phyloP scores from a whole-genome alignment of 495 filamentous ascomycete genomes.

The Cetradonia linearis region DNA sequence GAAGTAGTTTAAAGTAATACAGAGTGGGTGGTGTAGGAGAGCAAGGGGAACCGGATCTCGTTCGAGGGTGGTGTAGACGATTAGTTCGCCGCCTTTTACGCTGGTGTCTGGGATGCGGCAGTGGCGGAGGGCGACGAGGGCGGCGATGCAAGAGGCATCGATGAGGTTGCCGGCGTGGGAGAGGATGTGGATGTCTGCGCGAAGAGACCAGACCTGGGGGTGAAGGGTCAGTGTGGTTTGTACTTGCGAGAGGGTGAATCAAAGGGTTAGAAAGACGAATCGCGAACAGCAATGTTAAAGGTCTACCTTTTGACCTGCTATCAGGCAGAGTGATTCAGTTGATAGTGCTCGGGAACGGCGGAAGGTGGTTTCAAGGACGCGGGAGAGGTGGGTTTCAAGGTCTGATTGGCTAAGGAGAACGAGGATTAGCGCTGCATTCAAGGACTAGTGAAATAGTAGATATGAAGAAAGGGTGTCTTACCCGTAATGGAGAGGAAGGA shows the following conservation, averaged over 20 bases:
- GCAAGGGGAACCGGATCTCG: slow-evolving; percentile 80
- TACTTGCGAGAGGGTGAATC: background rate
- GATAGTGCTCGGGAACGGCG: slow-evolving; percentile 85
- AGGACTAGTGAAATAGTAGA: slow-evolving; percentile 4
- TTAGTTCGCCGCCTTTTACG: slow-evolving; percentile 70
- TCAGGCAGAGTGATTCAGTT: slow-evolving; percentile 87
- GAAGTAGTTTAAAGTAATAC: slow-evolving; percentile 74
- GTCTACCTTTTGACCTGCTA: slow-evolving; percentile 70
- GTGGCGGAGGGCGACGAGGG: slow-evolving; percentile 78
- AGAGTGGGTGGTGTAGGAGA: slow-evolving; percentile 82
- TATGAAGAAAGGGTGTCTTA: background rate
- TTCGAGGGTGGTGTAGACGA: slow-evolving; percentile 72
- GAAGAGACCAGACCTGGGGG: slow-evolving; percentile 55
- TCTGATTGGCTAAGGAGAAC: slow-evolving; percentile 49
- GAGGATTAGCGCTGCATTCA: slow-evolving; percentile 9
- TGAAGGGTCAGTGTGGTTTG: background rate
- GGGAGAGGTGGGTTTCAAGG: slow-evolving; percentile 71
- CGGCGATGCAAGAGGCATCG: slow-evolving; percentile 73
- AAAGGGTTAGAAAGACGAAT: background rate
- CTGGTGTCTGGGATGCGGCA: slow-evolving; percentile 81
- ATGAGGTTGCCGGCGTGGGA: slow-evolving; percentile 82
- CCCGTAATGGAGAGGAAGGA: background rate
- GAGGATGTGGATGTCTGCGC: slow-evolving; percentile 81
- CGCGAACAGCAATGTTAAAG: background rate
- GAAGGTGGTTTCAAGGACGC: slow-evolving; percentile 78